Evolutionary conservation across 164 flowering plant genomes (phyloP), one percentile per base, ranked within the genome.

Genomic region (Magnolia officinalis): DNA sequence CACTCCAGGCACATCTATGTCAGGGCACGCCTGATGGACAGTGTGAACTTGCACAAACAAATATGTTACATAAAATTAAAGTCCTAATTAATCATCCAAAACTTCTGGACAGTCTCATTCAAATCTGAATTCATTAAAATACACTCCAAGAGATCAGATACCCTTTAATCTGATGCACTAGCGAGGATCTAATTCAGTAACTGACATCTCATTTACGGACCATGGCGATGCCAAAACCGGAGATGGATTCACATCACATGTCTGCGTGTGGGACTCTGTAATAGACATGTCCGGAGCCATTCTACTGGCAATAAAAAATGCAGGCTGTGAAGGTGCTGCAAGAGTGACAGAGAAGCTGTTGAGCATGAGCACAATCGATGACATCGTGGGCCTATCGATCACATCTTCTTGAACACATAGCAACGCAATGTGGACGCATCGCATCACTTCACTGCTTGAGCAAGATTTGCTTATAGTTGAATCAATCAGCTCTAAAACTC

Each of bases 311-410:
- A 81, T 76, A 24, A 80, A 78, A 1, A 67, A 72, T 4, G 84
- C 86, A n/a, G 73, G 81, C 76, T 76, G 63, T 50, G 79, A 83
- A 71, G 80, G 82, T 29, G 79, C 80, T 26, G 83, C 77, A 23
- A 64, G 70, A 24, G 86, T 52, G 74, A 81, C 72, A 16, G 65
- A 61, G 21, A 19, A 52, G 37, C 79, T 81, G 18, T 20, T 68
- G 61, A 81, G 81, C 81, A 81, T 75, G 13, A 75, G 61, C 61
- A 73, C 71, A 20, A 81, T 70, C 1, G 71, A 29, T 1, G 81
- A 78, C 83, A 78, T 78, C 4, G 77, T 76, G 2, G 81, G 84
- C 50, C 84, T 79, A 2, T 23, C 75, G 1, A 23, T 50, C 8
- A 59, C 73, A 74, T 71, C 72, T 20, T 82, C 81, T 74, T 82